A percentile compares a stretch with the other conserved stretches of the same genome.
Evolutionary conservation across 2,329 filamentous ascomycete species (phyloP).

Genomic region (Xylaria sp.): DNA sequence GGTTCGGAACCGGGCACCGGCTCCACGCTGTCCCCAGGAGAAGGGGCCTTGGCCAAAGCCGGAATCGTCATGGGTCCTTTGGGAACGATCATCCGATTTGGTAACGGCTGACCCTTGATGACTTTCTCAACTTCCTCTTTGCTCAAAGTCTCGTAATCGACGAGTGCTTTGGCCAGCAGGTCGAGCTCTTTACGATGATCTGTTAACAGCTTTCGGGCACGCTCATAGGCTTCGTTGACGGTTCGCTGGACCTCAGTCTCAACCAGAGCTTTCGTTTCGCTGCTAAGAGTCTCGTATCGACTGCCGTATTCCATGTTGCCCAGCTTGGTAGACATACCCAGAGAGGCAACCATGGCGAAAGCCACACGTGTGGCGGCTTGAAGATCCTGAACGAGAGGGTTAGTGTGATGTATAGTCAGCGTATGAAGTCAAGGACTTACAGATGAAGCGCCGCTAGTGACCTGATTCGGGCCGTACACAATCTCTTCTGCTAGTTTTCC

Average conservation of each 20-base stretch:
- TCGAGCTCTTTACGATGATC: constrained; percentile 87
- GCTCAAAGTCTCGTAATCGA: constrained; percentile 93
- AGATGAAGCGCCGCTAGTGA: constrained; percentile 86
- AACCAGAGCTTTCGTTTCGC: constrained; percentile 86
- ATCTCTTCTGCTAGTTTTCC: constrained; percentile 93
- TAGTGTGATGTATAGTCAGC: constrained; percentile 44
- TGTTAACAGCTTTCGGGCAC: constrained; percentile 76
- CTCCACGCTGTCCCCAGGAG: constrained; percentile 40
- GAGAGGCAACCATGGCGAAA: constrained; percentile 86
- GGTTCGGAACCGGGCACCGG: constrained; percentile 38
- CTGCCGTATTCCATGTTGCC: constrained; percentile 90
- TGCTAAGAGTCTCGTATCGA: constrained; percentile 84
- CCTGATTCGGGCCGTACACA: constrained; percentile 88
- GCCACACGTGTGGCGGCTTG: constrained; percentile 83
- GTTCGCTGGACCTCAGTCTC: constrained; percentile 88
- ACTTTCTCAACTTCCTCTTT: constrained; percentile 92
- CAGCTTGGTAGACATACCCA: constrained; percentile 88
- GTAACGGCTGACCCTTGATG: constrained; percentile 84
- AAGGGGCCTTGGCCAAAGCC: constrained; percentile 47
- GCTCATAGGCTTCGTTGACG: constrained; percentile 82
- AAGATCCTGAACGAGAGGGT: constrained; percentile 72
- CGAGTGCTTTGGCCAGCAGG: constrained; percentile 84
- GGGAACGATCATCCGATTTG: constrained; percentile 72
- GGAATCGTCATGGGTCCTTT: constrained; percentile 76
- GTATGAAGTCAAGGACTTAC: constrained; percentile 60